A percentile compares a stretch with the other conserved stretches of the same genome.
These are phyloP conservation scores for Picea mariana DNA, from an alignment of 83 land plant species.

Conservation along the genomic window DNA sequence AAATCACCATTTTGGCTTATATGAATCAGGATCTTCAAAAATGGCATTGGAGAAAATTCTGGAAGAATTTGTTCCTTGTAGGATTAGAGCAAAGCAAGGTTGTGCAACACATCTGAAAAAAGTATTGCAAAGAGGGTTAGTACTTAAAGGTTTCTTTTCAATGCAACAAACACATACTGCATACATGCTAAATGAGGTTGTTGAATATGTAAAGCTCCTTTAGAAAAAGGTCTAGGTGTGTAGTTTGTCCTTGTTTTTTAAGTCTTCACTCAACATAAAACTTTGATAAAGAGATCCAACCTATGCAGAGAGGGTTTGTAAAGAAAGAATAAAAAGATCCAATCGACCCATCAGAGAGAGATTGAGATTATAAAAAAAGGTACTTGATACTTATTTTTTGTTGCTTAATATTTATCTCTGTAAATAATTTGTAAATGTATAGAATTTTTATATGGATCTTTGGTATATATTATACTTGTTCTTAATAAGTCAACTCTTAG, in stretches of 20 bases:
- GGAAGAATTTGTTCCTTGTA: constrained; percentile 64
- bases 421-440: too few relatives aligned
- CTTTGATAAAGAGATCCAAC: too few relatives aligned
- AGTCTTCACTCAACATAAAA: too few relatives aligned
- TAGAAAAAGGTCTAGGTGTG: constrained; percentile 74
- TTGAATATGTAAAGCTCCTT: constrained; percentile 84
- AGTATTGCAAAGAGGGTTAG: constrained; percentile 92
- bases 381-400: too few relatives aligned
- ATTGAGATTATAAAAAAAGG: too few relatives aligned
- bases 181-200: constrained; percentile 87
- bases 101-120: constrained; percentile 92
- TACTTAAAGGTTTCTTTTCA: neutral
- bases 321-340: too few relatives aligned
- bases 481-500: too few relatives aligned
- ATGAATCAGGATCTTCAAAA: constrained; percentile 35
- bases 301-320: too few relatives aligned
- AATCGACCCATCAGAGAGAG: too few relatives aligned
- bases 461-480: too few relatives aligned
- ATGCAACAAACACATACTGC: constrained; percentile 82
- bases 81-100: constrained; percentile 83
- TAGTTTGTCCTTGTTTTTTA: neutral
- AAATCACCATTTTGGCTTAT: constrained; percentile 61
- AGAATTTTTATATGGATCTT: too few relatives aligned
- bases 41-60: constrained; percentile 54
- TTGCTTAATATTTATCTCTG: too few relatives aligned